These are phyloP conservation scores for Yamadazyma tumulicola DNA, from an alignment of 805 yeast genomes.

Conservation along the genomic window DNA sequence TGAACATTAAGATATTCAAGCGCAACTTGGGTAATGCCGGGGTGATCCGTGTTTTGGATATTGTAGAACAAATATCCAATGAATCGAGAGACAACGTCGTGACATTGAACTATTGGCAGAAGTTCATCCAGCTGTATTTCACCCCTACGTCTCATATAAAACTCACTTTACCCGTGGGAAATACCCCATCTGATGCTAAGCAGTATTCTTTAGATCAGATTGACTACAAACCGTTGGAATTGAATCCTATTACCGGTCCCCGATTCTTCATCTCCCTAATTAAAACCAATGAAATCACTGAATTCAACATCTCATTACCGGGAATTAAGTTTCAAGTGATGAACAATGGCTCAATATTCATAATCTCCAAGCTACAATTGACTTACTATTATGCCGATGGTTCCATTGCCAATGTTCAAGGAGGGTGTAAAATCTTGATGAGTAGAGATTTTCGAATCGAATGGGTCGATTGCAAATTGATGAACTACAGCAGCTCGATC, in stretches of 20 bases:
- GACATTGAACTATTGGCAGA: constrained; percentile 35
- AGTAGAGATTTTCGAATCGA: constrained; percentile 64
- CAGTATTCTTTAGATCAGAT: constrained; percentile 22
- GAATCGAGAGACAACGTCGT: constrained; percentile 28
- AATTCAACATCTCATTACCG: constrained; percentile 28
- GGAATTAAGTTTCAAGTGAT: constrained; percentile 39
- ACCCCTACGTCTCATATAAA: constrained; percentile 29
- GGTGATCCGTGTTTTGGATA: constrained; percentile 35
- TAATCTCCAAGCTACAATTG: constrained; percentile 26
- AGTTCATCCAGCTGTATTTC: constrained; percentile 30
- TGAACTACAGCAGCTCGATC: constrained; percentile 25
- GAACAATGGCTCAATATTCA: constrained; percentile 36
- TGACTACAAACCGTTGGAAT: constrained; percentile 50
- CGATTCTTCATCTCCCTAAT: constrained; percentile 53
- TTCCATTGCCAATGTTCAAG: constrained; percentile 58
- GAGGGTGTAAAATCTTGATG: constrained; percentile 60
- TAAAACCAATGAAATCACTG: constrained; percentile 38
- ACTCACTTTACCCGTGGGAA: constrained; percentile 21
- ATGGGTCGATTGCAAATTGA: constrained; percentile 58
- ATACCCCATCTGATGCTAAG: constrained; percentile 5
- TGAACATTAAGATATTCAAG: constrained; percentile 33
- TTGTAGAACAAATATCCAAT: constrained; percentile 35
- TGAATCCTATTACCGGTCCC: constrained; percentile 64
- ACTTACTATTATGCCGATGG: constrained; percentile 59
- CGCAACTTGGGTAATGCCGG: constrained; percentile 43